A percentile compares a stretch with the other conserved stretches of the same genome.
Evolutionary conservation across 2,329 filamentous ascomycete species (phyloP).

Genomic region (Sarocladiaceae sp.): DNA sequence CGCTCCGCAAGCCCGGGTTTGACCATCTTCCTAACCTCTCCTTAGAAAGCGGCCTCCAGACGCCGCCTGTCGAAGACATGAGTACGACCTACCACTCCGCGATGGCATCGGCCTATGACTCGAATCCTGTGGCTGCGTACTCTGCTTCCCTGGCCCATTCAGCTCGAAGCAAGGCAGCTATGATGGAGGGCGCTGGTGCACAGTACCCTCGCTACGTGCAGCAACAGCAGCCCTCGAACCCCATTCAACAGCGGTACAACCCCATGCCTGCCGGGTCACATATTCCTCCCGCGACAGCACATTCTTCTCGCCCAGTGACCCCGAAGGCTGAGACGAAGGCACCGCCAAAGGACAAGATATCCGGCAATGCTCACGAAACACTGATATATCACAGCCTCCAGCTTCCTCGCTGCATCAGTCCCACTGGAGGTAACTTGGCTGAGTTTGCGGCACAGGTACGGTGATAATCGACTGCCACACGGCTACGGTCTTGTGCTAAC

Average conservation of each 20-base stretch:
- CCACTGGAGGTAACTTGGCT: constrained; percentile 67
- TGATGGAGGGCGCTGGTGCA: constrained; percentile 27
- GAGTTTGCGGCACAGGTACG: constrained; percentile 78
- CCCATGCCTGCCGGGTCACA: constrained; percentile 9
- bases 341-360: constrained; percentile 9
- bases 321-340: constrained; percentile 1
- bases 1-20: background rate
- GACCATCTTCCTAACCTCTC: background rate
- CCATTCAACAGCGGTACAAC: background rate
- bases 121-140: constrained; percentile 36
- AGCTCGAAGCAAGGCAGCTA: constrained; percentile 22
- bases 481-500: background rate
- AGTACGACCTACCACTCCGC: constrained; percentile 44
- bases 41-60: constrained; percentile 35
- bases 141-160: constrained; percentile 27
- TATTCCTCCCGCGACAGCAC: constrained; percentile 12
- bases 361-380: constrained; percentile 20
- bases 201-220: constrained; percentile 25
- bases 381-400: constrained; percentile 57
- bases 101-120: constrained; percentile 38
- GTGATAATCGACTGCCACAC: constrained; percentile 9
- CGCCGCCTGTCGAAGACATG: constrained; percentile 48
- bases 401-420: constrained; percentile 70
- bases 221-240: constrained; percentile 16
- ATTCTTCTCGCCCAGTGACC: constrained; percentile 13